Evolutionary conservation across 2,329 filamentous ascomycete genomes (phyloP).

Genomic region (Scortechinia acanthostroma): DNA sequence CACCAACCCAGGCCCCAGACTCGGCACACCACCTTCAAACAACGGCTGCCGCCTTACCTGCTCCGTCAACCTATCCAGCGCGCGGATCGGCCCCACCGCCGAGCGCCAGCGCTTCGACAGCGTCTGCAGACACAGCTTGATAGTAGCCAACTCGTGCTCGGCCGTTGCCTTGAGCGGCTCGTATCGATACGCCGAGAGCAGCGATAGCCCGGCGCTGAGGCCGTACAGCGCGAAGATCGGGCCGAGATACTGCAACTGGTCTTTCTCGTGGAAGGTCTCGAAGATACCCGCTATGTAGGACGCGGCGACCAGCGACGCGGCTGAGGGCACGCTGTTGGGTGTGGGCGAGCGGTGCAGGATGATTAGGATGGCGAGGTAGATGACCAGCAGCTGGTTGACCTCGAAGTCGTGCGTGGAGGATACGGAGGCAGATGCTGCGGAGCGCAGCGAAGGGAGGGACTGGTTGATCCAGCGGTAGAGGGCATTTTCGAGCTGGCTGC

Average conservation of each 20-base stretch:
- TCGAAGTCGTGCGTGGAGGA: slow-evolving; percentile 12
- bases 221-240: slow-evolving; percentile 30
- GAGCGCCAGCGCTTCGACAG: background rate
- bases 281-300: background rate
- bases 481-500: slow-evolving; percentile 21
- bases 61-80: background rate
- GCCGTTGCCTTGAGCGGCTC: background rate
- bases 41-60: slow-evolving; percentile 5
- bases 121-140: background rate
- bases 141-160: background rate
- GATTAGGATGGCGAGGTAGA: slow-evolving; percentile 26
- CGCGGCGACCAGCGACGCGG: slow-evolving; percentile 11
- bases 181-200: slow-evolving; percentile 21
- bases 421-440: background rate
- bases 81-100: background rate
- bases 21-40: slow-evolving; percentile 8
- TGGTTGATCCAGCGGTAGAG: slow-evolving; percentile 28
- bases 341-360: slow-evolving; percentile 22
- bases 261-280: slow-evolving; percentile 10
- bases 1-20: too few species aligned
- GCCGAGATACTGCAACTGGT: slow-evolving; percentile 27
- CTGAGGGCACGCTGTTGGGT: slow-evolving; percentile 17
- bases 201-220: slow-evolving; percentile 24
- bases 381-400: slow-evolving; percentile 20
- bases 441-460: slow-evolving; percentile 11